Evolutionary conservation across 169 alveolate species (phyloP), one percentile per base, ranked within the genome.

Genomic region (Cystoisospora suis): DNA sequence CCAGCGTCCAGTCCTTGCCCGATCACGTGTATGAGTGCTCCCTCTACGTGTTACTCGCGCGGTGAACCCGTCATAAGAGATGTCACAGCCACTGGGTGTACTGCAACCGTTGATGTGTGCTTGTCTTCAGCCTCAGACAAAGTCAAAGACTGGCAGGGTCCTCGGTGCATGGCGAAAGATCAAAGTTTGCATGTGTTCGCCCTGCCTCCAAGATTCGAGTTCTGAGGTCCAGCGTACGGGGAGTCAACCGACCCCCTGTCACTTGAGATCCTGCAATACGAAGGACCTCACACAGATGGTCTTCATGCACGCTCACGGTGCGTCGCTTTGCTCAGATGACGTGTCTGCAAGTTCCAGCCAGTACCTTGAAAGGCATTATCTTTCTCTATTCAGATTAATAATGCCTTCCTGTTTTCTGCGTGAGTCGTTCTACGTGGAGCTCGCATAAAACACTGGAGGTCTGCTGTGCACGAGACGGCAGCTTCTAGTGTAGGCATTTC

Each of bases 161-260:
- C 42, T 46, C 88, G 77, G 59, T 81, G 88, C 88, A 36, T 81
- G 77, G 56, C 58, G 49, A 81, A 49, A 75, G 88, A 81, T 38
- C 88, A 81, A 53, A 49, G 88, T 17, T 45, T 81, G 72, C 88
- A 81, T 49, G 53, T 53, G 47, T 81, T 81, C 49, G 58, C 75
- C n/a, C 47, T 81, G 36, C 88, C 88, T 1, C 83, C 83, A 6
- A 65, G 12, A 23, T 65, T 65, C 79, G 36, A 29, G 36, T 65
- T 17, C 45, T 65, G 79, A 65, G 27, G 7, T 17, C 32, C 9
- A 59, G 29, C 32, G 75, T 59, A n/a, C 23, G 9, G 75, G 5
- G 27, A 4, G 9, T 20, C 32, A 59, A 36, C n/a, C n/a, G n/a
- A n/a, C n/a, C n/a, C n/a, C n/a, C n/a, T n/a, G n/a, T n/a, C n/a